These are phyloP conservation scores for Serendipita sp. DNA, from an alignment of 768 basidiomycete genomes.

Conservation along the genomic window DNA sequence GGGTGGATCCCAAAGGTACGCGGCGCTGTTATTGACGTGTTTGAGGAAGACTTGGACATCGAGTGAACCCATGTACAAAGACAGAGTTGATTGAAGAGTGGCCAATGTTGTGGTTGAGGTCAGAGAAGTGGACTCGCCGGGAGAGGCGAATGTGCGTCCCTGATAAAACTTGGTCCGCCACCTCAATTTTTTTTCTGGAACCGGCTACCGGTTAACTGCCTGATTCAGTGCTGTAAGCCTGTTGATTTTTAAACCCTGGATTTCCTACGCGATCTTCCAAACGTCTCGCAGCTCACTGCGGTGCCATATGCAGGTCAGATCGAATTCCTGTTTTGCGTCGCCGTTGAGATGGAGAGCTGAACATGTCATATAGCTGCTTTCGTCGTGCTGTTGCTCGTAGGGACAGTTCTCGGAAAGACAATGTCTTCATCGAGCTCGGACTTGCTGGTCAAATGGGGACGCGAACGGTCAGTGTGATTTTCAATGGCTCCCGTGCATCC, in stretches of 20 bases:
- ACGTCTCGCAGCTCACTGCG: background rate
- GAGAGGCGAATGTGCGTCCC: too few species aligned
- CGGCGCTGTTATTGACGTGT: background rate
- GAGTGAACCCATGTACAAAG: background rate
- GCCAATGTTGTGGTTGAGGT: too few species aligned
- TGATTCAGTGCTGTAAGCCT: background rate
- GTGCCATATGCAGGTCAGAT: background rate
- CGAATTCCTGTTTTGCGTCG: too few species aligned
- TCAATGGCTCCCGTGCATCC: background rate
- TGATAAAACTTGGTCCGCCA: too few species aligned
- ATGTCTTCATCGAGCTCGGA: background rate
- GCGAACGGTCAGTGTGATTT: background rate
- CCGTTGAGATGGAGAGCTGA: too few species aligned
- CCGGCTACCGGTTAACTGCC: conserved; percentile 2
- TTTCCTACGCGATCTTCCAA: background rate
- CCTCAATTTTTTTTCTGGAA: too few species aligned
- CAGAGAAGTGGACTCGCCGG: too few species aligned
- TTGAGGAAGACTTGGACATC: background rate
- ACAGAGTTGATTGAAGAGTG: too few species aligned
- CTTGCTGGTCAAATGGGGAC: background rate
- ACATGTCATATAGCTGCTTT: background rate
- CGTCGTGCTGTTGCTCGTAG: background rate
- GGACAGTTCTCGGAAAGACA: background rate
- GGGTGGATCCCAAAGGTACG: background rate
- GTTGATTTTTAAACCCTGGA: background rate